phyloP scores from a whole-genome alignment of 2,329 filamentous ascomycete species.

The Epichloe glyceriae region DNA sequence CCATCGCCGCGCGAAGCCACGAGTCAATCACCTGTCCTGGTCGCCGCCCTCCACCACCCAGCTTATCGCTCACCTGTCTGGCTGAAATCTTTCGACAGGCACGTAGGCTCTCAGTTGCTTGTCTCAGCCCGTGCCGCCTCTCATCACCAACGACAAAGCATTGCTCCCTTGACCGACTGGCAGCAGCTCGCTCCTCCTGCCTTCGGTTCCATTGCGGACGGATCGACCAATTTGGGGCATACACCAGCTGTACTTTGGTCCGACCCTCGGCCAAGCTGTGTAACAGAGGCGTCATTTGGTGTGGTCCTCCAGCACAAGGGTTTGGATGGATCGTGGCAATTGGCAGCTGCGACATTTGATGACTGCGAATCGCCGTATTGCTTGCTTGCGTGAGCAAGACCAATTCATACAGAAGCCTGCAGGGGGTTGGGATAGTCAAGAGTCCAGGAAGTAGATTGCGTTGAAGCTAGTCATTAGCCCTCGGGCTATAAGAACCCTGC shows the following conservation, averaged over 20 bases:
- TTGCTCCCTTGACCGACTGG: conserved; percentile 1
- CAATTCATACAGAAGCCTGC: conserved; percentile 1
- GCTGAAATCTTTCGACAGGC: background rate
- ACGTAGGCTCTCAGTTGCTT: background rate
- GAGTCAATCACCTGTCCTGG: conserved; percentile 9
- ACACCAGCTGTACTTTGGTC: conserved; percentile 17
- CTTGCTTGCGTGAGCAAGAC: conserved; percentile 12
- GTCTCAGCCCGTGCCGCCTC: conserved; percentile 1
- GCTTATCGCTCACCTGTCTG: background rate
- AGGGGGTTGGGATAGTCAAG: conserved; percentile 1
- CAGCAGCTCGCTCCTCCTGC: background rate
- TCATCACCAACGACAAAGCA: background rate
- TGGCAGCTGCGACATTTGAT: conserved; percentile 1
- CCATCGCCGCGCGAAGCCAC: conserved; percentile 13
- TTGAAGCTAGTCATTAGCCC: background rate
- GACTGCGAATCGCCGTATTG: conserved; percentile 15
- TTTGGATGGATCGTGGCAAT: conserved; percentile 11
- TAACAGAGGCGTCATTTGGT: conserved; percentile 18
- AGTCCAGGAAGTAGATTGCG: background rate
- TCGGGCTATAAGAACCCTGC: conserved; percentile 34
- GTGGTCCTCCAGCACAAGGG: conserved; percentile 20
- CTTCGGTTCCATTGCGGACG: background rate
- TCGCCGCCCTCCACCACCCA: conserved; percentile 1
- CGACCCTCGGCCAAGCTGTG: conserved; percentile 16
- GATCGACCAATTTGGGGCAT: conserved; percentile 11